phyloP scores from a whole-genome alignment of 257 asterid genomes.

The Plantago ovata region DNA sequence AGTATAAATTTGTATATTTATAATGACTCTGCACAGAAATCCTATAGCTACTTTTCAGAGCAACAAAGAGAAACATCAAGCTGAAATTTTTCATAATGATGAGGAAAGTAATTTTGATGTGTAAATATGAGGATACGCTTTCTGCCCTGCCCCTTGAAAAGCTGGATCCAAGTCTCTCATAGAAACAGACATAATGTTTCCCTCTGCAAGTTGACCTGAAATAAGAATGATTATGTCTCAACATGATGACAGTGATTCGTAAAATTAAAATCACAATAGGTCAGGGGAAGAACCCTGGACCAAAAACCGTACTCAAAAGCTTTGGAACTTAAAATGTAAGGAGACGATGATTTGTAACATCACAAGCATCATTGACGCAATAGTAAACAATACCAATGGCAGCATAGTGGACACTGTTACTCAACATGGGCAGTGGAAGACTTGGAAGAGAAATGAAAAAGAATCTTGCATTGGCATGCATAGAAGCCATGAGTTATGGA shows the following conservation, averaged over 20 bases:
- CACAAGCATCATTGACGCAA: slow-evolving; percentile 14
- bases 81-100: slow-evolving; percentile 3
- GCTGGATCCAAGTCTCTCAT: slow-evolving; percentile 71
- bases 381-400: slow-evolving; percentile 2
- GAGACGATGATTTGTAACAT: slow-evolving; percentile 11
- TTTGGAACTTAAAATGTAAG: neutral
- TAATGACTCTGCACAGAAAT: slow-evolving; percentile 2
- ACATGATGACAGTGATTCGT: slow-evolving; percentile 6
- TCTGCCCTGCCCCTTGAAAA: slow-evolving; percentile 70
- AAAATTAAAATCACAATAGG: slow-evolving; percentile 8
- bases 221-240: slow-evolving; percentile 15
- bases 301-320: slow-evolving; percentile 8
- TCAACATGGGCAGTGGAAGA: slow-evolving; percentile 1
- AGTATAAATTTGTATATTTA: slow-evolving; percentile 5
- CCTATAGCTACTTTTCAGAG: neutral
- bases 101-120: neutral
- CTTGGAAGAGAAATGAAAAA: slow-evolving; percentile 1
- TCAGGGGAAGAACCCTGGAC: slow-evolving; percentile 10
- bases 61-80: slow-evolving; percentile 13
- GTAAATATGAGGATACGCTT: slow-evolving; percentile 58
- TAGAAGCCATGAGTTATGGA: too few relatives aligned
- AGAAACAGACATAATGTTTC: slow-evolving; percentile 64
- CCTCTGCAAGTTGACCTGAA: slow-evolving; percentile 36
- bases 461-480: neutral
- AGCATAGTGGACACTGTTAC: neutral